These are phyloP conservation scores for Exobasidium cylindrosporum DNA, from an alignment of 1,284 basidiomycete genomes.

Conservation along the genomic window DNA sequence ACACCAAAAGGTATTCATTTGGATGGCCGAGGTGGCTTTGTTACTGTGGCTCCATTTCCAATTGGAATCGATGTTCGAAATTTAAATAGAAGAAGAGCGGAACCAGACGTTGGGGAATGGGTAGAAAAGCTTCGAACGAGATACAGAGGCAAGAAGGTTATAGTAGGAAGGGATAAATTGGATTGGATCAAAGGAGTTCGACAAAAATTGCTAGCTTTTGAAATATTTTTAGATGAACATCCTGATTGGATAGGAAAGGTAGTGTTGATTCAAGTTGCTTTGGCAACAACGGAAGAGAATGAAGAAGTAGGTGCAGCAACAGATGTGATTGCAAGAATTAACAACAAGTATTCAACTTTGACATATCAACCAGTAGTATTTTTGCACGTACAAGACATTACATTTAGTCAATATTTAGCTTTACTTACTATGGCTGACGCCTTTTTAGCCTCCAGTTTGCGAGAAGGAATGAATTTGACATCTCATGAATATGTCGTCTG, in stretches of 20 bases:
- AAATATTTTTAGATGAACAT: slow-evolving; percentile 73
- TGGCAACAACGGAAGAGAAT: slow-evolving; percentile 75
- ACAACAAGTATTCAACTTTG: slow-evolving; percentile 74
- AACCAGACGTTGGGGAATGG: slow-evolving; percentile 78
- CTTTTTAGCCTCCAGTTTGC: slow-evolving; percentile 77
- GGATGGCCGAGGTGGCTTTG: slow-evolving; percentile 61
- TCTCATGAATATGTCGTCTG: slow-evolving; percentile 78
- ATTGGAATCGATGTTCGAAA: slow-evolving; percentile 81
- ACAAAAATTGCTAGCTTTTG: slow-evolving; percentile 79
- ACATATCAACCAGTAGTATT: slow-evolving; percentile 86
- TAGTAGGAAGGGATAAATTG: slow-evolving; percentile 82
- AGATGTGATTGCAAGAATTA: slow-evolving; percentile 75
- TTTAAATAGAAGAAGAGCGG: slow-evolving; percentile 68
- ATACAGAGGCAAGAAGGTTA: slow-evolving; percentile 76
- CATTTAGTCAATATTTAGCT: slow-evolving; percentile 79
- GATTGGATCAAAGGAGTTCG: slow-evolving; percentile 80
- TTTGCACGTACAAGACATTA: slow-evolving; percentile 79
- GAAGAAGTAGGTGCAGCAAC: slow-evolving; percentile 71
- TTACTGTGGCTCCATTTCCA: slow-evolving; percentile 79
- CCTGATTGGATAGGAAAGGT: slow-evolving; percentile 76
- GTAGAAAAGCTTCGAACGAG: slow-evolving; percentile 71
- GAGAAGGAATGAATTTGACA: slow-evolving; percentile 82
- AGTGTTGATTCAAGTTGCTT: slow-evolving; percentile 79
- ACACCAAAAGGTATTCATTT: slow-evolving; percentile 76
- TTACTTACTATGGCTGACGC: slow-evolving; percentile 77